Evolutionary conservation across 148 eudicot genomes (phyloP).

Genomic region (Fagopyrum esculentum): DNA sequence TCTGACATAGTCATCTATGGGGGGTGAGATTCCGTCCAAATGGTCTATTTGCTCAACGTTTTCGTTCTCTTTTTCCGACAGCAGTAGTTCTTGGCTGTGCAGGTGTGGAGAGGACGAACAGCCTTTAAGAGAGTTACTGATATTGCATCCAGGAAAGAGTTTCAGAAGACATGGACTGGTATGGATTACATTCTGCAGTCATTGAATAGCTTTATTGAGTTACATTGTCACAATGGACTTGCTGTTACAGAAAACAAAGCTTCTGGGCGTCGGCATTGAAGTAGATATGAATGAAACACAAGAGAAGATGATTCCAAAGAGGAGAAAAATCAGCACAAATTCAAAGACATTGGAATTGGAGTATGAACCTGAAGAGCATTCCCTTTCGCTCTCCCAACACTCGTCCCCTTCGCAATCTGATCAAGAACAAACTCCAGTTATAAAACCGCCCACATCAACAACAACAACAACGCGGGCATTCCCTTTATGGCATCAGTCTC

Average conservation of each 20-base stretch:
- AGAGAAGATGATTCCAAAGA: slow-evolving; percentile 42
- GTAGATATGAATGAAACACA: slow-evolving; percentile 21
- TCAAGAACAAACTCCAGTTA: slow-evolving; percentile 36
- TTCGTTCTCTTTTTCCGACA: neutral
- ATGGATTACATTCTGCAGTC: too few species aligned
- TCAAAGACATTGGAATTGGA: slow-evolving; percentile 38
- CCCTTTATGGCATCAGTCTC: slow-evolving; percentile 32
- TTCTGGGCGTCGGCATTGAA: slow-evolving; percentile 36
- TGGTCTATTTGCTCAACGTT: too few species aligned
- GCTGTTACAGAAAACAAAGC: slow-evolving; percentile 32
- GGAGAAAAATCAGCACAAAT: slow-evolving; percentile 34
- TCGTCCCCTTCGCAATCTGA: slow-evolving; percentile 86
- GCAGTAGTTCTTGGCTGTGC: neutral
- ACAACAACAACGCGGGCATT: slow-evolving; percentile 6
- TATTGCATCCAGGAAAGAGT: slow-evolving; percentile 61
- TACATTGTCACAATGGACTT: neutral
- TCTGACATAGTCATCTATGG: slow-evolving; percentile 65
- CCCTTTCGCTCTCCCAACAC: slow-evolving; percentile 58
- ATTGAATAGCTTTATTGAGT: too few species aligned
- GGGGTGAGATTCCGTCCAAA: slow-evolving; percentile 38
- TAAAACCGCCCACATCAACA: neutral
- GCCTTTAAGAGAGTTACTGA: slow-evolving; percentile 62
- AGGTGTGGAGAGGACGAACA: slow-evolving; percentile 96
- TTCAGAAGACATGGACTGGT: slow-evolving; percentile 23
- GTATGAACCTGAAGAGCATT: slow-evolving; percentile 68